These are phyloP conservation scores for Crinitomyces ghanaensis DNA, from an alignment of 805 yeast species.

Conservation along the genomic window DNA sequence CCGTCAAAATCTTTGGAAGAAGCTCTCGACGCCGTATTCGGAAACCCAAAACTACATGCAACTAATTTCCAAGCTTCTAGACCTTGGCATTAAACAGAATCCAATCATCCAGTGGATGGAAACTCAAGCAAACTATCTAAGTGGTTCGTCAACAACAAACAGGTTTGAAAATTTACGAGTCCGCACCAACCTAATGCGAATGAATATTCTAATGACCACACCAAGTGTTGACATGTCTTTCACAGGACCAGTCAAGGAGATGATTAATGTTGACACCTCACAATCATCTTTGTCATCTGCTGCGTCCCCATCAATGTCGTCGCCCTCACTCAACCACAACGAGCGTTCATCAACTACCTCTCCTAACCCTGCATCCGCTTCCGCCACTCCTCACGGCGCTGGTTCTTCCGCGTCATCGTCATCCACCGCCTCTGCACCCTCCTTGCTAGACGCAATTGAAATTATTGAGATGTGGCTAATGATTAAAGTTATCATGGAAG, in stretches of 20 bases:
- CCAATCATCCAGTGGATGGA: slow-evolving; percentile 56
- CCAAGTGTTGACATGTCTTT: slow-evolving; percentile 21
- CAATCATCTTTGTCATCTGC: no score
- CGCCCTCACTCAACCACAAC: background rate
- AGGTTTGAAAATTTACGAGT: slow-evolving; percentile 29
- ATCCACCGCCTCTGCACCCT: background rate
- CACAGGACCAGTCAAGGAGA: slow-evolving; percentile 11
- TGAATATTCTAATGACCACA: slow-evolving; percentile 16
- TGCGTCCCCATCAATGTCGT: background rate
- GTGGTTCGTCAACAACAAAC: slow-evolving; percentile 29
- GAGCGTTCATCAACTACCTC: background rate
- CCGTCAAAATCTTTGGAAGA: slow-evolving; percentile 42
- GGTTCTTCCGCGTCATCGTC: slow-evolving; percentile 12
- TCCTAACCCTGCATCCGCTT: no score
- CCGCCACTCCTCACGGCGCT: slow-evolving; percentile 6
- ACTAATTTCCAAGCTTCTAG: slow-evolving; percentile 42
- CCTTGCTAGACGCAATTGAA: slow-evolving; percentile 39
- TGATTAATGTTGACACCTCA: no score
- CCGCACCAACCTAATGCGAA: slow-evolving; percentile 15
- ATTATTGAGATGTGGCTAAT: slow-evolving; percentile 52
- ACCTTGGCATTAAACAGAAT: slow-evolving; percentile 50
- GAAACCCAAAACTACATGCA: slow-evolving; percentile 26
- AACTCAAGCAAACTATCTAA: slow-evolving; percentile 35
- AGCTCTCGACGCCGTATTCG: slow-evolving; percentile 28
- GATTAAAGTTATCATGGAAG: slow-evolving; percentile 32